Percentiles rank a stretch among this genome's conserved stretches.
phyloP scores from a whole-genome alignment of 2,329 filamentous ascomycete genomes.

The Apiospora malaysiana region DNA sequence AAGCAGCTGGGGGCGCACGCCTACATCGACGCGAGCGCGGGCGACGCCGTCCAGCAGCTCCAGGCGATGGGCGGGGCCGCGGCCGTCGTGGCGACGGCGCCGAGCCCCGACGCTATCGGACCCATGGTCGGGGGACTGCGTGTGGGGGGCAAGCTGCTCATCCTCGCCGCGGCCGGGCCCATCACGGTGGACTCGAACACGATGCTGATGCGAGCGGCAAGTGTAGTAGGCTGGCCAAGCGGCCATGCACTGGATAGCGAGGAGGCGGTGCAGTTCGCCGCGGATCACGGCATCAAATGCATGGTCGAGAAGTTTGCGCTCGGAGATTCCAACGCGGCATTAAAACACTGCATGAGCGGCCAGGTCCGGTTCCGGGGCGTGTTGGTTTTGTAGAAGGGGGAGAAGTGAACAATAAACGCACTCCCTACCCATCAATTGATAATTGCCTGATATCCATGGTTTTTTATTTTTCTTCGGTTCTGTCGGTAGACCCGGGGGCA shows the following conservation, averaged over 20 bases:
- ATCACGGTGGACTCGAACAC: conserved; percentile 50
- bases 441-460: background rate
- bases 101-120: conserved; percentile 60
- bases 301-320: conserved; percentile 70
- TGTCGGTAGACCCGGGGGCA: background rate
- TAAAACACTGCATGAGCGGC: conserved; percentile 47
- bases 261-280: conserved; percentile 71
- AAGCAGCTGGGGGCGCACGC: conserved; percentile 64
- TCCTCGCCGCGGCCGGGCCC: conserved; percentile 58
- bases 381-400: conserved; percentile 41
- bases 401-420: background rate
- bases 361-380: conserved; percentile 55
- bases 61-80: conserved; percentile 65
- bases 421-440: background rate
- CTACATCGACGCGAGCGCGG: conserved; percentile 62
- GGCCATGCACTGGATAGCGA: conserved; percentile 68
- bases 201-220: conserved; percentile 58
- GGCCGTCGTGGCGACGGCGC: conserved; percentile 67
- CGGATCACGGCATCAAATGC: conserved; percentile 66
- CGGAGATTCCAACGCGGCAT: conserved; percentile 51
- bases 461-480: background rate
- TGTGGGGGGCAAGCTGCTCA: conserved; percentile 61
- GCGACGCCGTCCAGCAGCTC: conserved; percentile 53
- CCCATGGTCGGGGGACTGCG: conserved; percentile 60
- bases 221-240: conserved; percentile 67